A percentile compares a stretch with the other conserved stretches of the same genome.
phyloP scores from a whole-genome alignment of 805 yeast species.

The Ogataea parapolymorpha region DNA sequence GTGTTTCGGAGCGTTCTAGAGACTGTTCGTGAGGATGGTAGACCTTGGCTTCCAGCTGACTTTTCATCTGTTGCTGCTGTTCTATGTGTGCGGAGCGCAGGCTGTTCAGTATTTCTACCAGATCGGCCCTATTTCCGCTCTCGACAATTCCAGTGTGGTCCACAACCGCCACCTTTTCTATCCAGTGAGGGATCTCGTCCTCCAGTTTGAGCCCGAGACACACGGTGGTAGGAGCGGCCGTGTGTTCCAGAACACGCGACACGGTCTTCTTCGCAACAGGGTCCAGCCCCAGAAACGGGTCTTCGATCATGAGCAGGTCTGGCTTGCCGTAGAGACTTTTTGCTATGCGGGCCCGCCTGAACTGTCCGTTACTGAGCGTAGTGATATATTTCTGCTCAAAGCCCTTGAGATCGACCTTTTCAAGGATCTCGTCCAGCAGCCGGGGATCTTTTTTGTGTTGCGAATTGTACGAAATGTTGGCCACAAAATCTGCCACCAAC shows the following conservation, averaged over 20 bases:
- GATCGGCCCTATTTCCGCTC: conserved; percentile 43
- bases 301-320: conserved; percentile 70
- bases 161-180: conserved; percentile 65
- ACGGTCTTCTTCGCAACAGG: conserved; percentile 65
- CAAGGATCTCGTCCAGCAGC: conserved; percentile 42
- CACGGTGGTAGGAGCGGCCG: conserved; percentile 44
- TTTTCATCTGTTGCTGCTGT: conserved; percentile 19
- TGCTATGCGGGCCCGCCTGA: conserved; percentile 86
- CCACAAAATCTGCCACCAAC: conserved; percentile 58
- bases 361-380: conserved; percentile 90
- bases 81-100: conserved; percentile 23
- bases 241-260: conserved; percentile 44
- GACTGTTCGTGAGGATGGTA: conserved; percentile 5
- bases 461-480: conserved; percentile 50
- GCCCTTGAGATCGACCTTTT: conserved; percentile 50
- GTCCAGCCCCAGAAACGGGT: conserved; percentile 90
- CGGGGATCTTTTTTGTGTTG: conserved; percentile 34
- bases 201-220: conserved; percentile 75
- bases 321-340: conserved; percentile 66
- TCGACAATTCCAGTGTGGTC: conserved; percentile 49
- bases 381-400: conserved; percentile 74
- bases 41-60: conserved; percentile 9
- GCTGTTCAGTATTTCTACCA: conserved; percentile 22
- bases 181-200: conserved; percentile 78
- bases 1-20: neutral